Evolutionary conservation across 208 protist species (phyloP).

Genomic region (Leptomonas pyrrhocoris): DNA sequence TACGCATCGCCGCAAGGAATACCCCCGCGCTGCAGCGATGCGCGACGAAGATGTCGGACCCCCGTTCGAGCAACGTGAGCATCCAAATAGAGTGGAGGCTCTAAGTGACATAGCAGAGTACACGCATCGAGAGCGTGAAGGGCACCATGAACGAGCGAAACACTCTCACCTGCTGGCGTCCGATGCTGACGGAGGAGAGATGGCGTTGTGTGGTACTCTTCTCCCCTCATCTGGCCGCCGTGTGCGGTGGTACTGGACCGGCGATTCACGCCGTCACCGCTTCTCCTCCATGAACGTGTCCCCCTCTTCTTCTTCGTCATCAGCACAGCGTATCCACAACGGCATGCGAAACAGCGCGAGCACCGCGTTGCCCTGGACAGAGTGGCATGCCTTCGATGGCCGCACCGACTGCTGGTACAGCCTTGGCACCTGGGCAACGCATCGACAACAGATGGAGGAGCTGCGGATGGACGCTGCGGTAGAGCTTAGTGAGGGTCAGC

Average conservation of each 20-base stretch:
- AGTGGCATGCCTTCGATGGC: conserved; percentile 41
- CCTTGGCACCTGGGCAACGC: conserved; percentile 24
- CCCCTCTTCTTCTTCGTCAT: background rate
- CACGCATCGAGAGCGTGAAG: too few relatives aligned
- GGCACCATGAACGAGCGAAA: too few relatives aligned
- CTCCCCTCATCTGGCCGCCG: conserved; percentile 22
- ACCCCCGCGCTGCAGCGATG: too few relatives aligned
- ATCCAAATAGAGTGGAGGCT: too few relatives aligned
- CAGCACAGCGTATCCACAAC: background rate
- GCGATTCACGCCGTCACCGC: conserved; percentile 24
- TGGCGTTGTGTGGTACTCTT: too few relatives aligned
- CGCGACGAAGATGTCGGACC: too few relatives aligned
- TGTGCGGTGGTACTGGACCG: conserved; percentile 40
- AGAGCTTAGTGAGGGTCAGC: background rate
- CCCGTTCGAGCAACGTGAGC: too few relatives aligned
- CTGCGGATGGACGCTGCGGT: background rate
- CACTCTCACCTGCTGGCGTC: background rate
- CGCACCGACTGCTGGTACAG: conserved; percentile 57
- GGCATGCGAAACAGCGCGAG: background rate
- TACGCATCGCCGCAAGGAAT: too few relatives aligned
- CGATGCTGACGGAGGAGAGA: background rate
- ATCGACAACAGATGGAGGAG: conserved; percentile 6
- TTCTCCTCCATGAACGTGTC: conserved; percentile 4
- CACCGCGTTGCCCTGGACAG: conserved; percentile 38
- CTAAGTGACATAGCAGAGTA: too few relatives aligned